These are phyloP conservation scores for Apiospora malaysiana DNA, from an alignment of 2,329 filamentous ascomycete genomes.

Conservation along the genomic window DNA sequence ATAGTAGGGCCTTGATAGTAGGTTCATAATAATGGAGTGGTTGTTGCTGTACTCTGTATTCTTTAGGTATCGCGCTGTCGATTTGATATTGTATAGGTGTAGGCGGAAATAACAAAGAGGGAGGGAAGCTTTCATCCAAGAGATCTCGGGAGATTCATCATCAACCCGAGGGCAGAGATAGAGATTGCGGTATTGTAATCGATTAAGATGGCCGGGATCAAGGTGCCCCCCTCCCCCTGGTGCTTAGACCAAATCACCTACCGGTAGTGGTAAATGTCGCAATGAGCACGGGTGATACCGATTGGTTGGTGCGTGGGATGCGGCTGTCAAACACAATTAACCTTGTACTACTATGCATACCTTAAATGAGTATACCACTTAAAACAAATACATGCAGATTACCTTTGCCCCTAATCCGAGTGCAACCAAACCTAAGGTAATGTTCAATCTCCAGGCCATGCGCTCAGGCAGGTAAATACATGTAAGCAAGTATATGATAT, in stretches of 20 bases:
- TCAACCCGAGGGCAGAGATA: neutral
- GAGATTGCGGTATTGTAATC: neutral
- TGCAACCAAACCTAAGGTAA: no score
- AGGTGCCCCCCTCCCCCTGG: no score
- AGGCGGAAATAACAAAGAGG: neutral
- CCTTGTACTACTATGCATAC: neutral
- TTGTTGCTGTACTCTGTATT: no score
- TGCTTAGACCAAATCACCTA: no score
- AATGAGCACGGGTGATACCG: slow-evolving; percentile 2
- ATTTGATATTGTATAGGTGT: neutral
- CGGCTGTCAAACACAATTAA: neutral
- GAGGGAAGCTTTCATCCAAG: neutral
- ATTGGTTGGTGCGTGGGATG: neutral
- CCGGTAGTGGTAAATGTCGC: no score
- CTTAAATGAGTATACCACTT: neutral
- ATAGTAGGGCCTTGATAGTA: slow-evolving; percentile 6
- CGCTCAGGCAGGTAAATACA: no score
- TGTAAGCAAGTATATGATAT: no score
- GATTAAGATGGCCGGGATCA: neutral
- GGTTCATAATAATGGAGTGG: slow-evolving; percentile 7
- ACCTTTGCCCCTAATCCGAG: no score
- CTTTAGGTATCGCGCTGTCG: no score
- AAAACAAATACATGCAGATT: no score
- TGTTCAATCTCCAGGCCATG: no score
- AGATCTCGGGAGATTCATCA: neutral